A percentile compares a stretch with the other conserved stretches of the same genome.
Conservation (phyloP, 306 rosid species). For the Sophora flavescens region DNA sequence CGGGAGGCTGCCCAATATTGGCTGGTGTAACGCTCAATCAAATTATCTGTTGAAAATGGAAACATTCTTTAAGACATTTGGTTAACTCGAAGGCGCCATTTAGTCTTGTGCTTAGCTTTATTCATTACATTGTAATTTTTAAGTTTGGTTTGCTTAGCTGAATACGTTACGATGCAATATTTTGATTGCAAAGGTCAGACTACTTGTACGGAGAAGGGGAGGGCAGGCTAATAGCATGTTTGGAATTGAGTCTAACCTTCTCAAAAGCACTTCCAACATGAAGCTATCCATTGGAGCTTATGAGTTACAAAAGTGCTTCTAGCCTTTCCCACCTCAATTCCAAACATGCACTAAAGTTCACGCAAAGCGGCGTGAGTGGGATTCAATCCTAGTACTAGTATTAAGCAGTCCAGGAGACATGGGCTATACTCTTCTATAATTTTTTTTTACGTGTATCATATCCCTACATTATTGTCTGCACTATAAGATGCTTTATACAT, state of each 20-base stretch:
- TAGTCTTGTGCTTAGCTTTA: not conserved
- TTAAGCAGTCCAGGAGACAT: not conserved
- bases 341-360: too few species aligned
- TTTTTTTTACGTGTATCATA: not conserved
- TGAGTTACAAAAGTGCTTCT: too few species aligned
- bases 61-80: slow-evolving; percentile 37
- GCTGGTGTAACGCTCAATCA: slow-evolving; percentile 52
- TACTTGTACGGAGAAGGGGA: not conserved
- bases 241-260: too few species aligned
- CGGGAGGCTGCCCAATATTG: slow-evolving; percentile 49
- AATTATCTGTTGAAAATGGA: slow-evolving; percentile 43
- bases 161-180: not conserved
- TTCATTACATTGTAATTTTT: not conserved
- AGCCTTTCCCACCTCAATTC: too few species aligned
- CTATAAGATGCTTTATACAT: not conserved
- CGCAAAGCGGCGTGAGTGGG: not conserved
- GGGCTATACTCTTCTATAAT: not conserved
- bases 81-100: slow-evolving; percentile 23
- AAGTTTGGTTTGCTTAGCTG: not conserved
- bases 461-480: not conserved
- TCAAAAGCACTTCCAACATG: too few species aligned
- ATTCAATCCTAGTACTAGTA: too few species aligned
- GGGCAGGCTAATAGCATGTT: not conserved
- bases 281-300: too few species aligned
- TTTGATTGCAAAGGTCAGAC: not conserved